Evolutionary conservation across 768 basidiomycete genomes (phyloP).

Genomic region (Calocera viscosa): DNA sequence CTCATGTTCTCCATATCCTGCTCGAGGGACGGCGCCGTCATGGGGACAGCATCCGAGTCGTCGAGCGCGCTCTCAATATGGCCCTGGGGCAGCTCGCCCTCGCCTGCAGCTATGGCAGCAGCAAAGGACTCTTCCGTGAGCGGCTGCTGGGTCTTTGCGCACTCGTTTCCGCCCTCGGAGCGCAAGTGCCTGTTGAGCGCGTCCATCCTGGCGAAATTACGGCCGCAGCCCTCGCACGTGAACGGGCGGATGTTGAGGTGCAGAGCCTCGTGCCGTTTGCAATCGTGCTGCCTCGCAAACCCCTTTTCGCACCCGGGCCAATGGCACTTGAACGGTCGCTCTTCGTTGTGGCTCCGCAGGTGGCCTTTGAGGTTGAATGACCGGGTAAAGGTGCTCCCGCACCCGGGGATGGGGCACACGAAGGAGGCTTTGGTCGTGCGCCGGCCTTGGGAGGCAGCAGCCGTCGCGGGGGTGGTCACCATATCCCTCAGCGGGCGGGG

Average conservation of each 20-base stretch:
- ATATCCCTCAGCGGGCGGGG: background rate
- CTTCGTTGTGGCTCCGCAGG: slow-evolving; percentile 85
- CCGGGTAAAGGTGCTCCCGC: slow-evolving; percentile 78
- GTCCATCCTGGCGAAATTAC: slow-evolving; percentile 91
- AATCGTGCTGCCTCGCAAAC: slow-evolving; percentile 89
- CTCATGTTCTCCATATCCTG: background rate
- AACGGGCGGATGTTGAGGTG: slow-evolving; percentile 89
- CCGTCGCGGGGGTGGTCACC: slow-evolving; percentile 82
- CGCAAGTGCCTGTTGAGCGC: slow-evolving; percentile 83
- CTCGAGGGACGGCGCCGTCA: background rate
- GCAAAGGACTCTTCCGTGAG: slow-evolving; percentile 23
- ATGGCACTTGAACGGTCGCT: slow-evolving; percentile 87
- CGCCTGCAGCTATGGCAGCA: slow-evolving; percentile 17
- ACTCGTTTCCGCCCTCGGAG: slow-evolving; percentile 73
- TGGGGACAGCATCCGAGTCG: background rate
- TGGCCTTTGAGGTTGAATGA: slow-evolving; percentile 96
- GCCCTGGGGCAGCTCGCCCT: background rate
- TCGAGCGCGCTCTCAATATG: background rate
- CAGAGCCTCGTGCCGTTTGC: slow-evolving; percentile 89
- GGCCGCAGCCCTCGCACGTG: slow-evolving; percentile 81
- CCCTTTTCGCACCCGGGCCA: slow-evolving; percentile 93
- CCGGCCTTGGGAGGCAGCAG: slow-evolving; percentile 70
- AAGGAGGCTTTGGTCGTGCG: slow-evolving; percentile 84
- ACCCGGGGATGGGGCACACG: slow-evolving; percentile 66
- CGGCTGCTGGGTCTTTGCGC: slow-evolving; percentile 36